Evolutionary conservation across 441 rosid genomes (phyloP).

Genomic region (Capsella rubella): DNA sequence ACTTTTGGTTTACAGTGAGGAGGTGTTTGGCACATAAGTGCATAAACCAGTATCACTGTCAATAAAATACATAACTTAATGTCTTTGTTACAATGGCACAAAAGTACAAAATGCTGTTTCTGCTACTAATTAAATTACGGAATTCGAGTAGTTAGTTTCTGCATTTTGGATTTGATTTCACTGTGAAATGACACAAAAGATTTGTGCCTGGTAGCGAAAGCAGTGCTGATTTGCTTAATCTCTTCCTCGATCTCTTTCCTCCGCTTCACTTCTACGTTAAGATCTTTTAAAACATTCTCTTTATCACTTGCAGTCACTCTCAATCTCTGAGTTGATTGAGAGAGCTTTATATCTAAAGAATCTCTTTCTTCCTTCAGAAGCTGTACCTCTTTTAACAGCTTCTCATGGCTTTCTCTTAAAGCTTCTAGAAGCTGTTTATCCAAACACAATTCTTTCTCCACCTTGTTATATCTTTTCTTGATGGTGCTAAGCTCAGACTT

Average conservation of each 20-base stretch:
- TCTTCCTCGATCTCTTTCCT: conserved; percentile 73
- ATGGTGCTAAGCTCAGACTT: conserved; percentile 54
- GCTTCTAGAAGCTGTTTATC: conserved; percentile 56
- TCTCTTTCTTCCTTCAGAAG: conserved; percentile 68
- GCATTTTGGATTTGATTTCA: conserved; percentile 67
- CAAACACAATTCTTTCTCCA: conserved; percentile 56
- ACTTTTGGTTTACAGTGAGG: conserved; percentile 14
- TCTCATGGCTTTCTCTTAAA: conserved; percentile 57
- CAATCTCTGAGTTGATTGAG: conserved; percentile 53
- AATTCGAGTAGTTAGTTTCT: conserved; percentile 55
- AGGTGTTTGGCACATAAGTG: neutral
- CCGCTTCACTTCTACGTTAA: conserved; percentile 59
- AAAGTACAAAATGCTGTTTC: neutral
- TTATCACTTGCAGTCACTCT: conserved; percentile 51
- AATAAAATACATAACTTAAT: conserved; percentile 20
- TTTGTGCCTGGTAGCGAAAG: conserved; percentile 67
- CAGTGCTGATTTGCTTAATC: conserved; percentile 68
- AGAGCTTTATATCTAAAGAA: conserved; percentile 45
- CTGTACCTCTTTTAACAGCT: conserved; percentile 64
- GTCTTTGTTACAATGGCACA: neutral
- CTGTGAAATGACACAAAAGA: conserved; percentile 62
- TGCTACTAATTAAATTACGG: conserved; percentile 46
- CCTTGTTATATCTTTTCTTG: conserved; percentile 55
- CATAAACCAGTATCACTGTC: neutral
- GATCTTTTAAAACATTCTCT: conserved; percentile 66